Evolutionary conservation across 2,329 filamentous ascomycete species (phyloP).

Genomic region (Hypoxylon sp.): DNA sequence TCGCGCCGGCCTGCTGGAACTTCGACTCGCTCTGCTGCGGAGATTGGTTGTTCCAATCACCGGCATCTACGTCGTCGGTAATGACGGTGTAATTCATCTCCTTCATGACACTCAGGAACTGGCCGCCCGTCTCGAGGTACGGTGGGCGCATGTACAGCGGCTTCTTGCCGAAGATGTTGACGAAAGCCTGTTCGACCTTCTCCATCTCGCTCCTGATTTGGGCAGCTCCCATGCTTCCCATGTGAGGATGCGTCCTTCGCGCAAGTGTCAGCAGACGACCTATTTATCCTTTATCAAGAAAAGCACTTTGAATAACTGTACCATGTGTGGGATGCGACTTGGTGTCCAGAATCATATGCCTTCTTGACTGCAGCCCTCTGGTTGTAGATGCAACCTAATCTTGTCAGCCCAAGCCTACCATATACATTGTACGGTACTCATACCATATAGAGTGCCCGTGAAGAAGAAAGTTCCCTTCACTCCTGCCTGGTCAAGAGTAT

Average conservation of each 20-base stretch:
- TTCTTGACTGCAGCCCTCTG: slow-evolving; percentile 66
- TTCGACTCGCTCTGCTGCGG: slow-evolving; percentile 65
- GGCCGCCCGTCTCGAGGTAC: slow-evolving; percentile 62
- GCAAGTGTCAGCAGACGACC: slow-evolving; percentile 10
- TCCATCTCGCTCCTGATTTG: slow-evolving; percentile 63
- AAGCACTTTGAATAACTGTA: slow-evolving; percentile 32
- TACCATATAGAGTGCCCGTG: slow-evolving; percentile 63
- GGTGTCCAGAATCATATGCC: slow-evolving; percentile 64
- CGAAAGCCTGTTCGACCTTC: slow-evolving; percentile 63
- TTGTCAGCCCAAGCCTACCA: slow-evolving; percentile 34
- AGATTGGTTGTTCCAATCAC: slow-evolving; percentile 70
- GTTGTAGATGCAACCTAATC: slow-evolving; percentile 60
- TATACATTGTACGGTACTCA: background rate
- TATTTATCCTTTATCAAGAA: background rate
- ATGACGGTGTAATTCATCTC: slow-evolving; percentile 70
- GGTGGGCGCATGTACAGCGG: slow-evolving; percentile 65
- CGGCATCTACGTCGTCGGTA: slow-evolving; percentile 71
- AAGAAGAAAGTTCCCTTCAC: slow-evolving; percentile 69
- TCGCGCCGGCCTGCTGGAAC: slow-evolving; percentile 61
- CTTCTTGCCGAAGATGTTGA: slow-evolving; percentile 64
- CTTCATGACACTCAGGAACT: slow-evolving; percentile 58
- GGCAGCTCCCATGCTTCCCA: slow-evolving; percentile 56
- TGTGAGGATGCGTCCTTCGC: slow-evolving; percentile 60
- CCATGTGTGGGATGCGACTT: slow-evolving; percentile 68
- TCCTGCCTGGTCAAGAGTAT: slow-evolving; percentile 62